Evolutionary conservation across 2,329 filamentous ascomycete genomes (phyloP).

Genomic region (Ilyonectria mors-panacis): DNA sequence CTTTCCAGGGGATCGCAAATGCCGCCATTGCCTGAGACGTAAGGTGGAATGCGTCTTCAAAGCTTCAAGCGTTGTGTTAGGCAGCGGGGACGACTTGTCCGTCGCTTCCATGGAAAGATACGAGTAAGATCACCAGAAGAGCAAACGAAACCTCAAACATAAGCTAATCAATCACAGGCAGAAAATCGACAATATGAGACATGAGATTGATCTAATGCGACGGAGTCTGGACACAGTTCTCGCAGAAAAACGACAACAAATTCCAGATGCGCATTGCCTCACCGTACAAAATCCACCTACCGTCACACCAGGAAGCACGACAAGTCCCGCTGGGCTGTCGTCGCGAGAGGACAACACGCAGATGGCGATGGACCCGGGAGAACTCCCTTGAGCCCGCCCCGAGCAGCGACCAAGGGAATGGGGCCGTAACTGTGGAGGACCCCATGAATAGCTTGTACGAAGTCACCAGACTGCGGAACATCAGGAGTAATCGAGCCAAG

Average conservation of each 20-base stretch:
- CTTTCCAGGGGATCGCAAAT: slow-evolving; percentile 34
- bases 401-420: slow-evolving; percentile 25
- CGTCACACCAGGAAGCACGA: slow-evolving; percentile 49
- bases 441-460: slow-evolving; percentile 37
- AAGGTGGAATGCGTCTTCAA: slow-evolving; percentile 37
- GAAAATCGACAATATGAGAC: slow-evolving; percentile 47
- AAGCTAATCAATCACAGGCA: slow-evolving; percentile 28
- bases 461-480: slow-evolving; percentile 35
- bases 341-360: slow-evolving; percentile 35
- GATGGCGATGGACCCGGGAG: slow-evolving; percentile 37
- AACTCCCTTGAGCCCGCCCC: slow-evolving; percentile 30
- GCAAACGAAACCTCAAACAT: neutral
- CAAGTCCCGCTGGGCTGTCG: slow-evolving; percentile 33
- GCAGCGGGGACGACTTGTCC: slow-evolving; percentile 9
- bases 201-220: slow-evolving; percentile 44
- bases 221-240: slow-evolving; percentile 42
- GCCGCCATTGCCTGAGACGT: slow-evolving; percentile 31
- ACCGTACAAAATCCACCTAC: slow-evolving; percentile 31
- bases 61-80: neutral
- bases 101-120: slow-evolving; percentile 27
- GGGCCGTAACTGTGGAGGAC: slow-evolving; percentile 34
- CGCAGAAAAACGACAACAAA: slow-evolving; percentile 12
- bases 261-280: neutral
- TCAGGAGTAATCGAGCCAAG: slow-evolving; percentile 35
- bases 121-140: slow-evolving; percentile 6